phyloP scores from a whole-genome alignment of 2,329 filamentous ascomycete genomes.

The Penicillium italicum region DNA sequence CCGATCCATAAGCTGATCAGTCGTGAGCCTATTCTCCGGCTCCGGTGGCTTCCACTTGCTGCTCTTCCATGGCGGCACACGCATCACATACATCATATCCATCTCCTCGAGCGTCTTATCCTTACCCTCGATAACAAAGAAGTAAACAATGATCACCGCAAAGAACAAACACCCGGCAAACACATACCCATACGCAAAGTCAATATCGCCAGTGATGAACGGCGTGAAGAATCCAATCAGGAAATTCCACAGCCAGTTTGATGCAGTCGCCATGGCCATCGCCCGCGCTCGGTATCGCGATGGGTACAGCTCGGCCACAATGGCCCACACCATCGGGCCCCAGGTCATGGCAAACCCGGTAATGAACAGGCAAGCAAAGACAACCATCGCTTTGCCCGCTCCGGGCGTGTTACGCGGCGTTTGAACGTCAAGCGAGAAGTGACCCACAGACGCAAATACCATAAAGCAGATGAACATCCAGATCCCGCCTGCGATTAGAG shows the following conservation, averaged over 20 bases:
- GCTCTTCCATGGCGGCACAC: constrained; percentile 58
- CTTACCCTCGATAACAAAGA: constrained; percentile 70
- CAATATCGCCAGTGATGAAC: constrained; percentile 68
- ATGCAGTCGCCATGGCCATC: constrained; percentile 70
- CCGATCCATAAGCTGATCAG: constrained; percentile 26
- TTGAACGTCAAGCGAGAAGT: constrained; percentile 37
- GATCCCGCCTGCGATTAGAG: constrained; percentile 61
- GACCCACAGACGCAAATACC: constrained; percentile 60
- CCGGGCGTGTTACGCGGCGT: constrained; percentile 44
- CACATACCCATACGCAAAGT: constrained; percentile 72
- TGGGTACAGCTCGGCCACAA: constrained; percentile 44
- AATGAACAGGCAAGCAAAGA: constrained; percentile 68
- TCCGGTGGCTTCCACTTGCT: constrained; percentile 40
- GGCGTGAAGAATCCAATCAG: constrained; percentile 72
- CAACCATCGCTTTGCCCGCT: constrained; percentile 64
- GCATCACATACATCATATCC: constrained; percentile 67
- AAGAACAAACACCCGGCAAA: constrained; percentile 69
- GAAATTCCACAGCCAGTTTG: constrained; percentile 75
- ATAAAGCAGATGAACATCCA: constrained; percentile 66
- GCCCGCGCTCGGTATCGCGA: constrained; percentile 61
- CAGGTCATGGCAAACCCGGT: constrained; percentile 65
- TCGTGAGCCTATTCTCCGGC: constrained; percentile 28
- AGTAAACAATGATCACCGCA: constrained; percentile 62
- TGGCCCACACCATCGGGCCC: constrained; percentile 58
- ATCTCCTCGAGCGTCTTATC: constrained; percentile 70